Conservation (phyloP, 257 asterid species). For the Verbena officinalis region DNA sequence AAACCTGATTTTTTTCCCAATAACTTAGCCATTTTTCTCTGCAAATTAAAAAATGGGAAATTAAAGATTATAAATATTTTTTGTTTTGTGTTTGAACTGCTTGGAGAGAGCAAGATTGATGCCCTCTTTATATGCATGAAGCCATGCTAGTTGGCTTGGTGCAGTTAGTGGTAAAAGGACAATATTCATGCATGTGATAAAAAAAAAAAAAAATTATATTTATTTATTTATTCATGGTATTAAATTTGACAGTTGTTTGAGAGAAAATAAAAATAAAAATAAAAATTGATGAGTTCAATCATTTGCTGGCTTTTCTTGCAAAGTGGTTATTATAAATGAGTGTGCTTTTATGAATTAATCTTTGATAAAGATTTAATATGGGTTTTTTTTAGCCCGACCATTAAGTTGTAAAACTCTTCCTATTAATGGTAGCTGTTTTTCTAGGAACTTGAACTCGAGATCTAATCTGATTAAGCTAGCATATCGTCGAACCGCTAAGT, state of each 20-base stretch:
- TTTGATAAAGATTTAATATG: too few relatives aligned
- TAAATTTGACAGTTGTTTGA: slow-evolving; percentile 44
- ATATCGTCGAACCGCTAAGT: too few relatives aligned
- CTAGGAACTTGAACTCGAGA: too few relatives aligned
- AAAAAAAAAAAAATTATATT: not conserved
- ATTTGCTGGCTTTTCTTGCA: slow-evolving; percentile 31
- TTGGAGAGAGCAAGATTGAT: slow-evolving; percentile 21
- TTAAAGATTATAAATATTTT: not conserved
- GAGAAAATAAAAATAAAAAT: too few relatives aligned
- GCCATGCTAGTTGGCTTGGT: slow-evolving; percentile 29
- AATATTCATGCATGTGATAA: slow-evolving; percentile 29
- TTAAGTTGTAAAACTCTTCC: too few relatives aligned
- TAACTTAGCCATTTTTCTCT: slow-evolving; percentile 24
- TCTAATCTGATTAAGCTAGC: too few relatives aligned
- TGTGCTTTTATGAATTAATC: too few relatives aligned
- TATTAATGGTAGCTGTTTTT: too few relatives aligned
- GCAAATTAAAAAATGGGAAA: not conserved
- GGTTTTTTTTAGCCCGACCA: too few relatives aligned
- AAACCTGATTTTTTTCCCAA: slow-evolving; percentile 9
- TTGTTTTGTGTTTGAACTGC: slow-evolving; percentile 28
- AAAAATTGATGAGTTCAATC: slow-evolving; percentile 26
- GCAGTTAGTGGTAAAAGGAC: slow-evolving; percentile 43
- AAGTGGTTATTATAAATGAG: slow-evolving; percentile 11
- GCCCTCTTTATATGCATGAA: slow-evolving; percentile 35
- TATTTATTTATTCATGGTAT: slow-evolving; percentile 5